These are phyloP conservation scores for Leccinum discolor DNA, from an alignment of 1,284 basidiomycete species.

Conservation along the genomic window DNA sequence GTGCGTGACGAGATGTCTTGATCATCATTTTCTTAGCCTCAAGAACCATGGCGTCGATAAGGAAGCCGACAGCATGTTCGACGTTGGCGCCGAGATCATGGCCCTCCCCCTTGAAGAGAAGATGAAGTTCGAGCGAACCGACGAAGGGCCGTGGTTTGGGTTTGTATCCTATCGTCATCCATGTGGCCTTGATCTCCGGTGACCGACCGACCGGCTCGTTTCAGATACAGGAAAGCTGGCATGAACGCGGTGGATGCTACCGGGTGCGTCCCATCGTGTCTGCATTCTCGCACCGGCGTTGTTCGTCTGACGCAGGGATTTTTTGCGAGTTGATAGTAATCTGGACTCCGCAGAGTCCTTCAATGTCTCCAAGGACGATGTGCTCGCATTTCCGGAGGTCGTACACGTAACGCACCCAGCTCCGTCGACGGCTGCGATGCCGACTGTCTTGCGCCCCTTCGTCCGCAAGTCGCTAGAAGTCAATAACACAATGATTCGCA, in stretches of 20 bases:
- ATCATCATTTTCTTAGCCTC: neutral
- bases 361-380: neutral
- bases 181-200: neutral
- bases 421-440: neutral
- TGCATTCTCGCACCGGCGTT: neutral
- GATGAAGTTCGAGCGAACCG: neutral
- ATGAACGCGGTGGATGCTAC: neutral
- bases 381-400: neutral
- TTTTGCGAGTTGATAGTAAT: neutral
- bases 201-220: neutral
- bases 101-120: neutral
- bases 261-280: neutral
- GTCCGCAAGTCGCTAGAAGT: neutral
- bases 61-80: neutral
- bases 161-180: neutral
- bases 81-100: neutral
- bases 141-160: neutral
- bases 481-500: neutral
- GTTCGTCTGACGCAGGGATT: neutral
- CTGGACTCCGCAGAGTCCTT: neutral
- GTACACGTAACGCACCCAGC: neutral
- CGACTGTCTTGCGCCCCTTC: neutral
- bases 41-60: neutral
- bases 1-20: neutral
- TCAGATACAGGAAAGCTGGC: neutral